Evolutionary conservation across 169 alveolate species (phyloP), one percentile per base, ranked within the genome.

Genomic region (Blepharisma undulans): DNA sequence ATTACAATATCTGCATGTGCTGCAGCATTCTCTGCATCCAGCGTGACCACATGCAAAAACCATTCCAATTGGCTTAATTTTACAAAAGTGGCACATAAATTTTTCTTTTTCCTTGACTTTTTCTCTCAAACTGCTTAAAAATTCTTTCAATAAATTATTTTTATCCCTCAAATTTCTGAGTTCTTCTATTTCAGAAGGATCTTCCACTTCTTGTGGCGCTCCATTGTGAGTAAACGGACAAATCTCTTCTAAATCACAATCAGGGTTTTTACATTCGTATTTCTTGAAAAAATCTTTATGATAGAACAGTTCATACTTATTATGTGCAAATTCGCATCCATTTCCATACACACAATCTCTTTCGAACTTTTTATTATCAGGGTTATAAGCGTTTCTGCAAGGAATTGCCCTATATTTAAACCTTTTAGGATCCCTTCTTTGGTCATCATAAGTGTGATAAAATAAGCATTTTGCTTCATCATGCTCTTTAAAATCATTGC

Each of bases 401-500:
- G 72, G 78, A 1, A n/a, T 59, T 8, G 77, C 33, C 14, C 76
- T 19, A 60, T 82, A 82, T 4, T 22, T 34, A 30, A n/a, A 21
- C 36, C 1, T 82, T 82, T 21, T 36, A 32, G 89, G 89, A 30
- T 82, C 89, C 60, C 89, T 32, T 82, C 89, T 33, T 21, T 74
- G 74, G 10, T 82, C 89, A 29, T 32, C 92, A 0, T 34, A 19
- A 34, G 92, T 77, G 76, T 94, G 96, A 25, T 82, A 95, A 78
- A 77, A 94, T 30, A 60, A 71, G 89, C 97, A 95, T 27, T 78
- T 84, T 71, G 92, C 93, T 32, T 93, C 93, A 76, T 92, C 94
- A 27, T 95, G 96, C 12, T 48, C 59, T 21, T 87, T 74, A 19
- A 36, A 60, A 29, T 90, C 81, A 72, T 92, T 89, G 61, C 97